Evolutionary conservation across 2,329 filamentous ascomycete species (phyloP).

Genomic region (Trichophyton simii): DNA sequence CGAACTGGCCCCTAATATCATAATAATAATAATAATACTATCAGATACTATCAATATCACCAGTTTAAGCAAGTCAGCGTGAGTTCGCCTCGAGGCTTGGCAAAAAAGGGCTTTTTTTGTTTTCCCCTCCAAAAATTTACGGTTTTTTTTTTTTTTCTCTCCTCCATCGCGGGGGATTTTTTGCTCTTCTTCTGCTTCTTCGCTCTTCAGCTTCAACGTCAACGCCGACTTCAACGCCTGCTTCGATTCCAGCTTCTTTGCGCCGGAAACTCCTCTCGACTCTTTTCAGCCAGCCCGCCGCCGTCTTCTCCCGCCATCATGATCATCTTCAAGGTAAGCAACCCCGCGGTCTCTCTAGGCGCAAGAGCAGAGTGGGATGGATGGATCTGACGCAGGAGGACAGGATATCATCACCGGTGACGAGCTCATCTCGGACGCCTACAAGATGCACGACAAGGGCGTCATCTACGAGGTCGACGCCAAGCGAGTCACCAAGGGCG

Average conservation of each 20-base stretch:
- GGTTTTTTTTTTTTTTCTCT: neutral
- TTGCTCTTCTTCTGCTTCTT: neutral
- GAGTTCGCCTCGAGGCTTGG: neutral
- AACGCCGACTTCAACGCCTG: neutral
- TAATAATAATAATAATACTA: too few relatives aligned
- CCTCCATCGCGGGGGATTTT: neutral
- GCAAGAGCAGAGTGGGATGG: slow-evolving; percentile 8
- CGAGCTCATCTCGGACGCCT: slow-evolving; percentile 96
- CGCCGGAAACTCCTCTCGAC: too few relatives aligned
- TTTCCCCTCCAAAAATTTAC: neutral
- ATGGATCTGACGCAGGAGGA: slow-evolving; percentile 5
- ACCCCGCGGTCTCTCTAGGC: slow-evolving; percentile 3
- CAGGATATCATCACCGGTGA: slow-evolving; percentile 83
- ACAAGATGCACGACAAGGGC: slow-evolving; percentile 66
- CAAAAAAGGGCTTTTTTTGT: neutral
- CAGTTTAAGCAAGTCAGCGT: too few relatives aligned
- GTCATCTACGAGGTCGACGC: slow-evolving; percentile 86
- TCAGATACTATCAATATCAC: too few relatives aligned
- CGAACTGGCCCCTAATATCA: too few relatives aligned
- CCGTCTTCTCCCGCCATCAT: slow-evolving; percentile 40
- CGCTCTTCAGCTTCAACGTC: neutral
- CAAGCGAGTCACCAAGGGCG: slow-evolving; percentile 65
- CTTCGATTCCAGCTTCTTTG: too few relatives aligned
- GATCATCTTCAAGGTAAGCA: slow-evolving; percentile 57
- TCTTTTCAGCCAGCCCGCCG: neutral